phyloP scores from a whole-genome alignment of 2,329 filamentous ascomycete species.

The Sporothrix sp. region DNA sequence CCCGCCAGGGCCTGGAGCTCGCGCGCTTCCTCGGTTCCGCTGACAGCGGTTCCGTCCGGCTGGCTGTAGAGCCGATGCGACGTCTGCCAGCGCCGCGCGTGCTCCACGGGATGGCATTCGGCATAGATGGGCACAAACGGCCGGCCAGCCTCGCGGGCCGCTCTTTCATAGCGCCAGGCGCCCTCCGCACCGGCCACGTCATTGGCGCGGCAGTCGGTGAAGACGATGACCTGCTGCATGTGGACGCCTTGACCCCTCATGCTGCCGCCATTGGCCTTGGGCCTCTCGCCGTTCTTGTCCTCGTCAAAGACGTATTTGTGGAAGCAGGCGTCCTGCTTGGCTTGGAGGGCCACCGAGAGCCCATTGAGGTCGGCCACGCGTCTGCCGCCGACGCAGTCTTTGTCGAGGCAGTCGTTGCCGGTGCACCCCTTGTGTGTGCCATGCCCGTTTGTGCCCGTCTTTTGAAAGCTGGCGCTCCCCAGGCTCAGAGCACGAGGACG shows the following conservation, averaged over 20 bases:
- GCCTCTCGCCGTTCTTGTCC: slow-evolving; percentile 3
- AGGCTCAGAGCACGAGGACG: neutral
- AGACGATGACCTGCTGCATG: slow-evolving; percentile 16
- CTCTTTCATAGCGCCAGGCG: slow-evolving; percentile 20
- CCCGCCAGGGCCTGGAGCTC: slow-evolving; percentile 9
- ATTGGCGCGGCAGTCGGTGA: slow-evolving; percentile 23
- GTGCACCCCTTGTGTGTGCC: neutral
- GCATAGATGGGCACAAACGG: slow-evolving; percentile 23
- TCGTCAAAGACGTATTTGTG: slow-evolving; percentile 20
- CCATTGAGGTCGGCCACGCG: neutral
- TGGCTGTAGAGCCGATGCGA: slow-evolving; percentile 17
- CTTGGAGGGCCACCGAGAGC: neutral
- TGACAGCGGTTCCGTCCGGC: slow-evolving; percentile 2
- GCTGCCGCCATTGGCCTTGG: slow-evolving; percentile 9
- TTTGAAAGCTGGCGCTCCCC: no score
- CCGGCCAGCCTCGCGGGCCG: slow-evolving; percentile 20
- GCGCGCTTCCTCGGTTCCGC: neutral
- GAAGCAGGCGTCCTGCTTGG: slow-evolving; percentile 19
- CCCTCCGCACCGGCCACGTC: slow-evolving; percentile 19
- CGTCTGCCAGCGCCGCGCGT: slow-evolving; percentile 19
- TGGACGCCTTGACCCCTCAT: slow-evolving; percentile 5
- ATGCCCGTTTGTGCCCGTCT: neutral
- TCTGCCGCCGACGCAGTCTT: neutral
- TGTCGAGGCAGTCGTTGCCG: neutral
- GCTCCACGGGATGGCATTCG: slow-evolving; percentile 19